These are phyloP conservation scores for Gaertneriomyces semiglobifer DNA, from an alignment of 192 early-diverging fungal species.

Conservation along the genomic window DNA sequence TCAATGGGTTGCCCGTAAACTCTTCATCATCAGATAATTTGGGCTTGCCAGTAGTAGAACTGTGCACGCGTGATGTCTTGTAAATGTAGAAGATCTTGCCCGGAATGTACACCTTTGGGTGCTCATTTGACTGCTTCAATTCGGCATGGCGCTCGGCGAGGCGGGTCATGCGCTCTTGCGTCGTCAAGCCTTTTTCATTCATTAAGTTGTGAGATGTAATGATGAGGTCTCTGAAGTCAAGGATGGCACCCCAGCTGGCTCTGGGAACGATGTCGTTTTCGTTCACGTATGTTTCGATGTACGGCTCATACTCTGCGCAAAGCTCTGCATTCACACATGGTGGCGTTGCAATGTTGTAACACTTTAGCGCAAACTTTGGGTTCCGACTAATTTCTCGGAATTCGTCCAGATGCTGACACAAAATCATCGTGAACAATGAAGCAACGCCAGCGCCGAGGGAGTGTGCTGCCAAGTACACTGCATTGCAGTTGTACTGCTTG, in stretches of 20 bases:
- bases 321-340: conserved; percentile 37
- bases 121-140: conserved; percentile 30
- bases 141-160: conserved; percentile 20
- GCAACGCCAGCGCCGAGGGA: conserved; percentile 43
- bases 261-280: conserved; percentile 49
- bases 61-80: conserved; percentile 35
- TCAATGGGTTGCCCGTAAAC: conserved; percentile 28
- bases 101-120: conserved; percentile 40
- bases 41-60: conserved; percentile 14
- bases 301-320: conserved; percentile 29
- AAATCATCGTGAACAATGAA: conserved; percentile 34
- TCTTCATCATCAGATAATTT: conserved; percentile 10
- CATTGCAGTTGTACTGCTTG: conserved; percentile 19
- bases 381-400: conserved; percentile 19
- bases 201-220: conserved; percentile 22
- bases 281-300: conserved; percentile 38
- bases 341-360: conserved; percentile 40
- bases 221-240: conserved; percentile 34
- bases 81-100: conserved; percentile 37
- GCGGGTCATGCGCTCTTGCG: conserved; percentile 26
- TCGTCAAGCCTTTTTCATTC: conserved; percentile 18
- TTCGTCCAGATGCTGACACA: conserved; percentile 27
- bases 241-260: conserved; percentile 29
- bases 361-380: conserved; percentile 30
- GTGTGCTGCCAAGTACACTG: conserved; percentile 40